Base-by-base conservation (phyloP, 2,329 filamentous ascomycete species). In the Penicillium sp. region DNA sequence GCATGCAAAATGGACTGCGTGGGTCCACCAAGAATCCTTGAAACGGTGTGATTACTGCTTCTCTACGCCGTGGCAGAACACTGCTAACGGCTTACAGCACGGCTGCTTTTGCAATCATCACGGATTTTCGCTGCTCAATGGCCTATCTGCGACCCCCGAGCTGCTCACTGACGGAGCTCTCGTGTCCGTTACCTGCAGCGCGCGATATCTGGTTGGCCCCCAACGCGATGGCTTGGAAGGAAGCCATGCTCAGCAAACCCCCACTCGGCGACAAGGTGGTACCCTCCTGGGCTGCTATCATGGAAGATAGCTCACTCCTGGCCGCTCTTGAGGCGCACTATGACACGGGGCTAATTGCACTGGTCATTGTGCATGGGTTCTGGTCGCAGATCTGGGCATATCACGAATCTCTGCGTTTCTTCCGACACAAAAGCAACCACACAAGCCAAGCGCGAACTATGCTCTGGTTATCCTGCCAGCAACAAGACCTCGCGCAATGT, bases 171-270 rank as follows among this genome's bases (percentile, higher is more conserved):
- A 50, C 55, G 15, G 55, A 58, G 30, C 55, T 58, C 23, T 49
- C 55, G 13, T 50, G 45, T 29, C 55, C 55, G 9, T 11, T 58
- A 11, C 55, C 55, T 26, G 30, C 47, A 3, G 26, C 55, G 15
- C 45, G 55, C 13, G 55, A 58, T 35, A 21, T 50, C 11, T 58
- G 55, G 55, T 45, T 58, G 8, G 55, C 55, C n/a, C 55, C 55
- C 11, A 41, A 7, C 8, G 45, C 55, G 15, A 13, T 11, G 7
- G 17, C 55, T 3, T 58, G 55, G 55, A 58, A 26, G 23, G 46
- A 38, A 3, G 35, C 29, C 7, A 29, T 35, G 2, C 19, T 58
- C 21, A 31, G 46, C 30, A 35, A 38, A 29, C 19, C 19, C 4
- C 19, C 30, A 26, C 1, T 44, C 3, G 13, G 7, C 11, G 15